Conservation (phyloP, 331 rosid species). For the Cydonia oblonga region DNA sequence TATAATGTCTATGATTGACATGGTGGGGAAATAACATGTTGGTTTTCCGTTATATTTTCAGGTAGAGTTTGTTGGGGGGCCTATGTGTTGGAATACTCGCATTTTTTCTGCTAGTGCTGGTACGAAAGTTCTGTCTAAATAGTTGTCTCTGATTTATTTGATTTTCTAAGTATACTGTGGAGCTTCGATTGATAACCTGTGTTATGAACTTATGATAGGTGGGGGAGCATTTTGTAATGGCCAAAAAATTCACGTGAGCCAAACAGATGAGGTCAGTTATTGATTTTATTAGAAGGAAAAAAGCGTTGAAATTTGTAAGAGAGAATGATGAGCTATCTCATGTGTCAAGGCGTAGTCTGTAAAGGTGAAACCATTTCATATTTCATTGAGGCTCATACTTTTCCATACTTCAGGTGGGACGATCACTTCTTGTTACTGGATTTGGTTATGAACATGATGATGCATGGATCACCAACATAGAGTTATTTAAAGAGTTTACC, state of each 20-base stretch:
- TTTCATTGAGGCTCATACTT: neutral
- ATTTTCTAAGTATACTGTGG: neutral
- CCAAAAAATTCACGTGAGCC: constrained; percentile 66
- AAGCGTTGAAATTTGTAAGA: too few relatives aligned
- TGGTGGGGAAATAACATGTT: neutral
- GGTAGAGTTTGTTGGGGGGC: constrained; percentile 98
- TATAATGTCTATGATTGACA: neutral
- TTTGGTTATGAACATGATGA: constrained; percentile 95
- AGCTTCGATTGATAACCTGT: constrained; percentile 11
- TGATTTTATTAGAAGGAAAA: neutral
- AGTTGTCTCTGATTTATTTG: constrained; percentile 3
- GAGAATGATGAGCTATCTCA: neutral
- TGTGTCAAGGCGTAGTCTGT: neutral
- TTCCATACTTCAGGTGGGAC: constrained; percentile 55
- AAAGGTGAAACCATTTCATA: neutral
- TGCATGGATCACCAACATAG: constrained; percentile 83
- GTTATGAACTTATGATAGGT: constrained; percentile 32
- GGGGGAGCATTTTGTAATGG: constrained; percentile 95
- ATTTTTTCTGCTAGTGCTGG: constrained; percentile 83
- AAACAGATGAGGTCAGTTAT: constrained; percentile 48
- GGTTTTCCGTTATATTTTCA: constrained; percentile 16
- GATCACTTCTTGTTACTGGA: constrained; percentile 89
- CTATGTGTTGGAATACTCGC: constrained; percentile 95
- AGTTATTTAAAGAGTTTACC: constrained; percentile 74
- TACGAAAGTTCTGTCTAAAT: constrained; percentile 18